Evolutionary conservation across 1,284 basidiomycete genomes (phyloP).

Genomic region (Ustilago cynodontis): DNA sequence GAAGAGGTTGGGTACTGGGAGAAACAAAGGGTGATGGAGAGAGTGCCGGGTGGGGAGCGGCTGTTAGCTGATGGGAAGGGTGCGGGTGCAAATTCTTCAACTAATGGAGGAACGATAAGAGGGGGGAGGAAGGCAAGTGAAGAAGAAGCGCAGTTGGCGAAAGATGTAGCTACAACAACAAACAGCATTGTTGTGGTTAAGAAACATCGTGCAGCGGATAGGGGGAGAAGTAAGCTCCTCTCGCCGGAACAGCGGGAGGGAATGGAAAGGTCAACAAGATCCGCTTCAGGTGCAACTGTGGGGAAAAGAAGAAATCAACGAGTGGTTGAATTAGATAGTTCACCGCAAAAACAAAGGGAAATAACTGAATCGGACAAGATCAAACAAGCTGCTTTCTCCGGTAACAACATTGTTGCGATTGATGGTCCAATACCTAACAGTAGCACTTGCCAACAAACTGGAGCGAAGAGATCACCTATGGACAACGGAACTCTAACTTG

Average conservation of each 20-base stretch:
- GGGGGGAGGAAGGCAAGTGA: conserved; percentile 12
- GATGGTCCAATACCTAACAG: conserved; percentile 3
- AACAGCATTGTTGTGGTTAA: conserved; percentile 23
- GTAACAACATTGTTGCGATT: conserved; percentile 26
- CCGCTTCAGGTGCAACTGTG: conserved; percentile 9
- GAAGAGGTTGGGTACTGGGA: conserved; percentile 81
- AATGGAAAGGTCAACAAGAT: conserved; percentile 6
- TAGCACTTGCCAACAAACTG: not conserved
- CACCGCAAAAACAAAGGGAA: conserved; percentile 28
- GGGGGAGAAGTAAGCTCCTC: conserved; percentile 20
- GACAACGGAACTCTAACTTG: conserved; percentile 7
- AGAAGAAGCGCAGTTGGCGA: conserved; percentile 32
- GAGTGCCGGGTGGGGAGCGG: conserved; percentile 22
- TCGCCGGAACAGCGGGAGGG: not conserved
- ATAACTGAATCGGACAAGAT: conserved; percentile 47
- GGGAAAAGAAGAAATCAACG: conserved; percentile 37
- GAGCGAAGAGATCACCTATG: not conserved
- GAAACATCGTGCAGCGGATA: conserved; percentile 16
- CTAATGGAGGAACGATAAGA: not conserved
- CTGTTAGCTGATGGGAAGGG: not conserved
- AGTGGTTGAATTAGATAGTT: conserved; percentile 43
- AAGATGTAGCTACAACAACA: conserved; percentile 31
- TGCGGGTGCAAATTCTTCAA: not conserved
- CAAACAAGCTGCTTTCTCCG: conserved; percentile 45
- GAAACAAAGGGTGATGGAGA: conserved; percentile 73